Evolutionary conservation across 2,329 filamentous ascomycete genomes (phyloP).

Genomic region (Cadophora malorum): DNA sequence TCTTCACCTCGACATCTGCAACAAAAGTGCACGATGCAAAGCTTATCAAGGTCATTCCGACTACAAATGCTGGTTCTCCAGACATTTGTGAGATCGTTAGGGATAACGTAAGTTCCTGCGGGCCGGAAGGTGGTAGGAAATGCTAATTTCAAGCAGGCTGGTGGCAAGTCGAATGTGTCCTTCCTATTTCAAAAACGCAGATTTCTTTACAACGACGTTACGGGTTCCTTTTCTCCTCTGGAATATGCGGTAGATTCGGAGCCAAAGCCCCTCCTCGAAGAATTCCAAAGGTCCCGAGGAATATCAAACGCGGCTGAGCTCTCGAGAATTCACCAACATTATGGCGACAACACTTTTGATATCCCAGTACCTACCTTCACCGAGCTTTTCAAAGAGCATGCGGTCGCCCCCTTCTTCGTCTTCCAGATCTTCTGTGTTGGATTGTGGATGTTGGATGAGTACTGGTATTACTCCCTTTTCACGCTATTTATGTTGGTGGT

Average conservation of each 20-base stretch:
- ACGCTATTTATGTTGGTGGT: constrained; percentile 97
- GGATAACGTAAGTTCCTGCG: constrained; percentile 63
- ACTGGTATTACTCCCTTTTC: constrained; percentile 99
- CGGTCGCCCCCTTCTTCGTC: constrained; percentile 98
- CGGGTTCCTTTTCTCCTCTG: constrained; percentile 80
- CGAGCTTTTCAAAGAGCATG: constrained; percentile 97
- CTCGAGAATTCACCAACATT: constrained; percentile 84
- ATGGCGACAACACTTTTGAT: constrained; percentile 95
- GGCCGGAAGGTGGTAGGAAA: constrained; percentile 2
- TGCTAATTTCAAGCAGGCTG: constrained; percentile 56
- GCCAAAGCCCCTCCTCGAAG: constrained; percentile 78
- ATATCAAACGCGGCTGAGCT: constrained; percentile 78
- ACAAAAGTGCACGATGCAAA: constrained; percentile 74
- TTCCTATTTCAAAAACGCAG: constrained; percentile 98
- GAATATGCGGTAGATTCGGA: constrained; percentile 84
- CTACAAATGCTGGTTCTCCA: constrained; percentile 85
- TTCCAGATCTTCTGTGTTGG: constrained; percentile 99
- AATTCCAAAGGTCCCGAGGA: constrained; percentile 82
- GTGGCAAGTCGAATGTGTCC: constrained; percentile 77
- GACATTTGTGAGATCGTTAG: constrained; percentile 85
- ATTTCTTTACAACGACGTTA: constrained; percentile 80
- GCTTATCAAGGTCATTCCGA: constrained; percentile 91
- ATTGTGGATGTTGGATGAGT: constrained; percentile 98
- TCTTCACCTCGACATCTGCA: constrained; percentile 80
- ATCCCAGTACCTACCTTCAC: constrained; percentile 96